Conservation (phyloP, 192 early-diverging fungal species). For the Coemansia sp. region DNA sequence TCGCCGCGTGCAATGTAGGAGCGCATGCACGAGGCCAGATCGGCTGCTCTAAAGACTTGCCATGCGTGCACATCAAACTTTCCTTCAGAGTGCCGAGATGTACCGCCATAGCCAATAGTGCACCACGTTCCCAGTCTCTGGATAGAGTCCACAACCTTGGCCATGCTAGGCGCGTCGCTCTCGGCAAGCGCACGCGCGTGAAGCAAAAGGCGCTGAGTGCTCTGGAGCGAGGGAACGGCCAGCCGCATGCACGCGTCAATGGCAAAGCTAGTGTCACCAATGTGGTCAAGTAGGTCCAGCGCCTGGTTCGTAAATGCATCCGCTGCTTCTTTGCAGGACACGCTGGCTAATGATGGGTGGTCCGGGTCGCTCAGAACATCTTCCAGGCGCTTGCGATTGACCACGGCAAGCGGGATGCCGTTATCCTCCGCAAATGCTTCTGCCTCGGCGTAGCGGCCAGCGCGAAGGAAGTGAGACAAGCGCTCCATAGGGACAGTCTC, state of each 20-base stretch:
- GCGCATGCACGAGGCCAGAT: slow-evolving; percentile 48
- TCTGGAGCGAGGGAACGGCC: slow-evolving; percentile 1
- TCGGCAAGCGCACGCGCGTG: slow-evolving; percentile 18
- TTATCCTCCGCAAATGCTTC: slow-evolving; percentile 35
- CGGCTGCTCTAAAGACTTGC: slow-evolving; percentile 53
- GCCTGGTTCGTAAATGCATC: not conserved
- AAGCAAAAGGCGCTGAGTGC: slow-evolving; percentile 23
- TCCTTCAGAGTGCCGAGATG: not conserved
- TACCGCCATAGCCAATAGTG: not conserved
- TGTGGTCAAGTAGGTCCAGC: slow-evolving; percentile 9
- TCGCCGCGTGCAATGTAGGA: slow-evolving; percentile 53
- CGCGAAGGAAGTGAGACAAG: slow-evolving; percentile 37
- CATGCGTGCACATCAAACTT: slow-evolving; percentile 46
- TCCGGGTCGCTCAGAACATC: slow-evolving; percentile 6
- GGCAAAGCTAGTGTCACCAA: slow-evolving; percentile 20
- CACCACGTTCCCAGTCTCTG: slow-evolving; percentile 55
- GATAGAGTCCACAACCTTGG: slow-evolving; percentile 12
- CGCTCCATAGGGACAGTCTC: slow-evolving; percentile 44
- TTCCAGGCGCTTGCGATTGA: slow-evolving; percentile 31
- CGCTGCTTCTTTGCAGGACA: not conserved
- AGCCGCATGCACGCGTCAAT: slow-evolving; percentile 24
- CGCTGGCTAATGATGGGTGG: not conserved
- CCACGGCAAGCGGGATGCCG: slow-evolving; percentile 18
- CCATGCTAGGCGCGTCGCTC: not conserved
- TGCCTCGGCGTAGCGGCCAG: slow-evolving; percentile 31